These are phyloP conservation scores for Apiospora marii DNA, from an alignment of 2,329 filamentous ascomycete species.

Conservation along the genomic window DNA sequence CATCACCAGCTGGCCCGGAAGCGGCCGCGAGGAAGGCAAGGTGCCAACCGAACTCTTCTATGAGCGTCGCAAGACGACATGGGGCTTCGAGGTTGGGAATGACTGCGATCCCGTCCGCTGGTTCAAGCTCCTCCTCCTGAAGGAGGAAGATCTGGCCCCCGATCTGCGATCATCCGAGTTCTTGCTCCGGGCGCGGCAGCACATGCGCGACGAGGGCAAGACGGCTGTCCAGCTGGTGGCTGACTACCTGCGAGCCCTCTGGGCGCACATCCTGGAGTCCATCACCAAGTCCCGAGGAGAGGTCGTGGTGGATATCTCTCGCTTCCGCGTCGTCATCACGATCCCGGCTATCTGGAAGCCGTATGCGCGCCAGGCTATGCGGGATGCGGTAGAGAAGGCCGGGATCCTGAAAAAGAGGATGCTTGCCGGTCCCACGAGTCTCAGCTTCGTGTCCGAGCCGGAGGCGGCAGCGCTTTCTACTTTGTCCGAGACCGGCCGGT, in stretches of 20 bases:
- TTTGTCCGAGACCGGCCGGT: constrained; percentile 27
- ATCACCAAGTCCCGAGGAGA: constrained; percentile 30
- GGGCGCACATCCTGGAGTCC: constrained; percentile 34
- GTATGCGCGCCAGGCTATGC: constrained; percentile 34
- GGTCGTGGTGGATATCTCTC: constrained; percentile 28
- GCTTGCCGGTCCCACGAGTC: constrained; percentile 29
- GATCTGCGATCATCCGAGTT: constrained; percentile 29
- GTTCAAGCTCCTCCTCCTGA: constrained; percentile 38
- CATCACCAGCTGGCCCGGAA: constrained; percentile 21
- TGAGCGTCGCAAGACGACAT: constrained; percentile 28
- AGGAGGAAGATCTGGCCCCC: constrained; percentile 31
- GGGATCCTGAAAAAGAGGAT: constrained; percentile 32
- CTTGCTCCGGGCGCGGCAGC: constrained; percentile 24
- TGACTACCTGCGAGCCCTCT: constrained; percentile 37
- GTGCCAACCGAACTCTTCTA: constrained; percentile 37
- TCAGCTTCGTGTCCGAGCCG: constrained; percentile 37
- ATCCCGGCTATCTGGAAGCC: constrained; percentile 40
- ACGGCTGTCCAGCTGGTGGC: constrained; percentile 33
- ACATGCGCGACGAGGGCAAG: constrained; percentile 32
- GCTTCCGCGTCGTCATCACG: constrained; percentile 35
- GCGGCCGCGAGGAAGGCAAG: constrained; percentile 26
- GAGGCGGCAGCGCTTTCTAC: constrained; percentile 38
- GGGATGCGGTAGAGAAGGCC: constrained; percentile 31
- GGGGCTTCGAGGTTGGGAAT: constrained; percentile 36
- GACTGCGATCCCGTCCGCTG: constrained; percentile 35